Base-by-base conservation (phyloP, 768 basidiomycete genomes). In the Tricholoma hemisulphureum region DNA sequence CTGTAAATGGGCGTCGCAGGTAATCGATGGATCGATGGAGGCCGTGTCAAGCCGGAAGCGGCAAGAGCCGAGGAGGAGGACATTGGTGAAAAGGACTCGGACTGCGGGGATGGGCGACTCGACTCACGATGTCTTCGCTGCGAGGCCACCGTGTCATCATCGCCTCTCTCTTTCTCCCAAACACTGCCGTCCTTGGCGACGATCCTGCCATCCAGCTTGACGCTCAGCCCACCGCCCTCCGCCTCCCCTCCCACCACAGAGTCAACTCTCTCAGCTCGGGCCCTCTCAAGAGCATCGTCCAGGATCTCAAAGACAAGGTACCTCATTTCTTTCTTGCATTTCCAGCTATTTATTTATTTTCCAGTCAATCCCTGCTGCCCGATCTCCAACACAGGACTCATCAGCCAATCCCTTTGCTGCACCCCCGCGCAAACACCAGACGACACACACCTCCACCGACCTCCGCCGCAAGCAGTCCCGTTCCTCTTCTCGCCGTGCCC, bases 161-260 rank as follows among this genome's bases (percentile, higher is more conserved):
- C 69, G 91, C 90, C 14, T 87, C 88, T n/a, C 84, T 93, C 58
- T 92, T 93, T 68, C 84, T 93, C 32, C 91, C 91, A 34, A 83
- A 82, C 58, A 89, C 90, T 34, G 83, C 84, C 41, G 83, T 86
- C 45, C 73, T 85, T 39, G 84, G 82, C 68, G 81, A 86, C 23
- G 10, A 34, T 13, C 0, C 69, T 73, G 13, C 80, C 82, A 0
- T 65, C 82, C 0, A 84, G 0, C 83, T 86, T 9, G n/a, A n/a
- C 76, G 14, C 37, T 20, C 53, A 37, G 78, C 29, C 66, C 69
- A 21, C 61, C 55, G 35, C 26, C 58, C n/a, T n/a, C n/a, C n/a
- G n/a, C n/a, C n/a, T n/a, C n/a, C n/a, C n/a, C n/a, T n/a, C n/a
- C n/a, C n/a, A n/a, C n/a, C n/a, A n/a, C n/a, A n/a, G n/a, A n/a